Evolutionary conservation across 176 grass and related monocot species (phyloP).

Genomic region (Juncus inflexus): DNA sequence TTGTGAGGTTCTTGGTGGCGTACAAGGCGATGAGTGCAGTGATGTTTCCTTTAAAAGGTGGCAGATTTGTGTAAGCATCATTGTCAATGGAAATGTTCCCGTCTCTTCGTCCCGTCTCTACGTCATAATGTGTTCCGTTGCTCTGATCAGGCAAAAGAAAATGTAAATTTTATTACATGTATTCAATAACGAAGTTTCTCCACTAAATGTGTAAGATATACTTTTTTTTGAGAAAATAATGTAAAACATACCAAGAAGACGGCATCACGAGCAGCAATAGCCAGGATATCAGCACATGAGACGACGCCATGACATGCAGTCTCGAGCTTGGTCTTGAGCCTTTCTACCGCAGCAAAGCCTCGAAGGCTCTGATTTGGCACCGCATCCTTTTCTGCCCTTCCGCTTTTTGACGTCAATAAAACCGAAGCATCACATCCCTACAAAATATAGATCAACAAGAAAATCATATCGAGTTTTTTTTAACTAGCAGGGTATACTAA

Average conservation of each 20-base stretch:
- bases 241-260: constrained; percentile 32
- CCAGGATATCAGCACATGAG: constrained; percentile 69
- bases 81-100: constrained; percentile 39
- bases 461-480: no score
- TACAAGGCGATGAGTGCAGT: constrained; percentile 36
- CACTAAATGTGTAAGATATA: background rate
- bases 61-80: constrained; percentile 30
- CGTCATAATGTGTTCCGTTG: constrained; percentile 32
- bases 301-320: constrained; percentile 39
- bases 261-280: constrained; percentile 59
- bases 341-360: constrained; percentile 57
- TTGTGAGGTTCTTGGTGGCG: constrained; percentile 44
- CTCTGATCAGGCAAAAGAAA: constrained; percentile 19
- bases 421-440: constrained; percentile 50
- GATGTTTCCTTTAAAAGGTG: constrained; percentile 45
- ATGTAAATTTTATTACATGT: background rate
- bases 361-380: constrained; percentile 45
- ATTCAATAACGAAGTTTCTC: no score
- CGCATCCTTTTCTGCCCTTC: constrained; percentile 47
- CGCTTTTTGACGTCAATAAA: constrained; percentile 42
- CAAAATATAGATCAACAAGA: background rate
- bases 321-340: constrained; percentile 51
- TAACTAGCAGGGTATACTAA: no score
- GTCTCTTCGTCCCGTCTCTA: constrained; percentile 51
- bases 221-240: background rate